Evolutionary conservation across 768 basidiomycete species (phyloP).

Genomic region (Mycena galericulata): DNA sequence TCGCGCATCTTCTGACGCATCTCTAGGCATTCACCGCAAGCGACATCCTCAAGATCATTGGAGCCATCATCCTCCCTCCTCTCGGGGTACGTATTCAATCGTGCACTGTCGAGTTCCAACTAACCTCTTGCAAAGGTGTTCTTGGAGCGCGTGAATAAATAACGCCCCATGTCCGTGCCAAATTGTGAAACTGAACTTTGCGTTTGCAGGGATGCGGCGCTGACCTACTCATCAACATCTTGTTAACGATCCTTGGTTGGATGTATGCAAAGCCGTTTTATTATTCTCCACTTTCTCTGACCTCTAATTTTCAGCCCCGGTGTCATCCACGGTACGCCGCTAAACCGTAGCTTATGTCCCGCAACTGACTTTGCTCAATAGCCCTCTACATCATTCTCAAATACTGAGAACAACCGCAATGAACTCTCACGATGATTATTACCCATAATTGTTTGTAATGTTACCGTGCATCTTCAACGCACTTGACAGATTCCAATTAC

Average conservation of each 20-base stretch:
- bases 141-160: no score
- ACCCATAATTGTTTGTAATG: conserved; percentile 1
- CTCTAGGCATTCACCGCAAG: conserved; percentile 78
- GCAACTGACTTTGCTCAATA: conserved; percentile 39
- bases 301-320: no score
- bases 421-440: background rate
- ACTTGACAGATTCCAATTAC: no score
- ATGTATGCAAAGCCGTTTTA: no score
- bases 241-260: conserved; percentile 83
- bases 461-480: no score
- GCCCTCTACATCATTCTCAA: conserved; percentile 88
- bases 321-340: conserved; percentile 71
- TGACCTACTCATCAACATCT: conserved; percentile 84
- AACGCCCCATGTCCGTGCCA: no score
- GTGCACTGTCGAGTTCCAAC: no score
- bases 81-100: conserved; percentile 91
- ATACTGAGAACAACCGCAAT: conserved; percentile 55
- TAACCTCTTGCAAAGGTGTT: no score
- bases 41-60: conserved; percentile 78
- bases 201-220: conserved; percentile 65
- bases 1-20: conserved; percentile 2
- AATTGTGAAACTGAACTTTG: no score
- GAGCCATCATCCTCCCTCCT: conserved; percentile 83
- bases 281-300: no score
- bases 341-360: background rate